Base-by-base conservation (phyloP, 805 yeast genomes). In the Kockiozyma suomiensis region DNA sequence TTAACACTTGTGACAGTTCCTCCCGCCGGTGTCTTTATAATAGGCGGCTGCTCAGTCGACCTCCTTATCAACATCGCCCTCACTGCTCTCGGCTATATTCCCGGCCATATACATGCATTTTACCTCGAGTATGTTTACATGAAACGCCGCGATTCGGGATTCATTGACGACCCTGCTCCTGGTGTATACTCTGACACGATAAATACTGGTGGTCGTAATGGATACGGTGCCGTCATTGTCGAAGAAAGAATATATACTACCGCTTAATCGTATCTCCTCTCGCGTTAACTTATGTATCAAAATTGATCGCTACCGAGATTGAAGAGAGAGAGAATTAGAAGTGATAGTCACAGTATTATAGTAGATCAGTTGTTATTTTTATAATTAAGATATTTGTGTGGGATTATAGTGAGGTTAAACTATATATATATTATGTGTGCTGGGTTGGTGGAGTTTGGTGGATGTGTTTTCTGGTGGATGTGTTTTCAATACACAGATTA, bases 71-170 rank as follows among this genome's bases (percentile, higher is more conserved):
- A 85, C 71, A 72, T 84, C 46, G 68, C 85, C 42, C 77, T 85
- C 68, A 84, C 89, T 7, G 68, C 81, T 51, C 75, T 85, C 58
- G 65, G 88, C 28, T 85, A 81, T 70, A 72, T 85, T 50, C 90
- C 90, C 2, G 90, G 89, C 37, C 59, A 52, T 47, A 52, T 62
- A 30, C 66, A 62, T 43, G 66, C 66, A 5, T 58, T 62, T 50
- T 62, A 62, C 45, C 43, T 59, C 58, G 65, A 61, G 28, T 61
- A 61, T 51, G 52, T 61, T 32, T 61, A 61, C 57, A 49, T 61
- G 19, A 35, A 50, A 28, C 62, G 65, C 25, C 60, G 65, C n/a
- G 65, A 61, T 28, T 35, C 33, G 17, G 64, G 61, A 17, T 8
- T 50, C 35, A 28, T 47, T 28, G 63, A 50, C 37, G 57, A 41